Base-by-base conservation (phyloP, 2,329 filamentous ascomycete species). In the Microdochium bolleyi region DNA sequence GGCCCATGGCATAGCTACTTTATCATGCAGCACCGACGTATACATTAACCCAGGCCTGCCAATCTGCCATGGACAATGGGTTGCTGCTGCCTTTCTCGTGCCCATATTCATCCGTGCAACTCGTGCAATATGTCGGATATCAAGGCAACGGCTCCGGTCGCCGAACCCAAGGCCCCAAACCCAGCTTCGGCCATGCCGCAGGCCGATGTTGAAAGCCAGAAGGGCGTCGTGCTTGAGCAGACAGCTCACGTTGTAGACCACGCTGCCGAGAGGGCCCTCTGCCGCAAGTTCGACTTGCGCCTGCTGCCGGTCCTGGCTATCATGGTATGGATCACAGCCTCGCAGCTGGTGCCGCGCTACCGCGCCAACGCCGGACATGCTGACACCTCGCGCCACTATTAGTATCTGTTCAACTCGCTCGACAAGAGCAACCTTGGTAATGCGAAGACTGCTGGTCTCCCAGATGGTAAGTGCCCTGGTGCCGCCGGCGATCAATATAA, bases 381-480 rank as follows among this genome's bases (percentile, higher is more conserved):
- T n/a, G n/a, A 44, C 38, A n/a, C 38, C 22, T 21, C 22, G 9
- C 32, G 34, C 10, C 41, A 14, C 21, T 22, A 46, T 21, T 52
- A 62, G 67, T 68, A 74, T 55, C 63, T 74, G 3, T 73, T 73
- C 64, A 74, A 74, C 57, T 68, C 72, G 5, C 67, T 78, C 32
- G 76, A 79, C 55, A 78, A 78, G 58, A 69, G 70, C 37, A 79
- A 79, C 56, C 60, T 78, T 38, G 76, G 79, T 51, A 83, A 83
- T 61, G 79, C 80, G 2, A 70, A 84, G 62, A 84, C 80, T 0
- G 77, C 71, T 51, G 75, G 75, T 1, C 66, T 82, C 13, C 69
- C 70, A 4, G 61, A 67, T 30, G 63, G 67, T 60, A 55, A 56
- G 54, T 46, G n/a, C 51, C 49, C 19, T 52, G 38, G 5, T 8